These are phyloP conservation scores for Phascolomyces articulosus DNA, from an alignment of 371 early-diverging fungal genomes.

Conservation along the genomic window DNA sequence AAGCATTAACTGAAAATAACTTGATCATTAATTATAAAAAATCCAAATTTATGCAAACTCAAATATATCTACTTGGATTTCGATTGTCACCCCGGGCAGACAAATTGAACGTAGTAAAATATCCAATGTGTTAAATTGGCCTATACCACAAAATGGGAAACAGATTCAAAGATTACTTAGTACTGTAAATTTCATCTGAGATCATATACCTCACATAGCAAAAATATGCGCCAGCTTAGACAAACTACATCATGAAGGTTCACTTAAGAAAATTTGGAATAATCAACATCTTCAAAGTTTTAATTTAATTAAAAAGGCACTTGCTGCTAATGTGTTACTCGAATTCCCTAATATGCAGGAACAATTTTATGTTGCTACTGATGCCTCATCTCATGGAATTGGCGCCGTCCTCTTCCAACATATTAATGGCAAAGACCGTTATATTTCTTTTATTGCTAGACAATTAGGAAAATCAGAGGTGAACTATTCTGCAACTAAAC, in stretches of 20 bases:
- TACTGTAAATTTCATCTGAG: constrained; percentile 27
- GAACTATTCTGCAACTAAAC: too few relatives aligned
- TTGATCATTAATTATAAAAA: constrained; percentile 22
- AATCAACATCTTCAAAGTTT: constrained; percentile 11
- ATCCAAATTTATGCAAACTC: constrained; percentile 8
- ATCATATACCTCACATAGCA: constrained; percentile 22
- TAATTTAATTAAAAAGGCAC: constrained; percentile 9
- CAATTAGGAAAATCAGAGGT: too few relatives aligned
- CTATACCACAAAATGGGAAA: constrained; percentile 12
- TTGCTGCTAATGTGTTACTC: background rate
- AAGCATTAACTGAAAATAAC: too few relatives aligned
- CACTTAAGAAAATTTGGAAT: constrained; percentile 13
- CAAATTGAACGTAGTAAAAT: constrained; percentile 17
- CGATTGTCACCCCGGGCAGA: constrained; percentile 14
- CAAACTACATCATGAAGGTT: constrained; percentile 10
- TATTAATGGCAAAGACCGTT: too few relatives aligned
- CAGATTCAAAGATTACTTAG: constrained; percentile 25
- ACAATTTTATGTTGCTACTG: too few relatives aligned
- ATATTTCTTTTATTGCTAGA: too few relatives aligned
- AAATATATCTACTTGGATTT: constrained; percentile 18
- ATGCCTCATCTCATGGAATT: too few relatives aligned
- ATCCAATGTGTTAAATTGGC: constrained; percentile 14
- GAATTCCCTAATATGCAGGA: too few relatives aligned
- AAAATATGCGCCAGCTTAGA: constrained; percentile 24
- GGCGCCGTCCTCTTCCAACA: too few relatives aligned